Evolutionary conservation across 176 grass and related monocot species (phyloP).

Genomic region (Leersia perrieri): DNA sequence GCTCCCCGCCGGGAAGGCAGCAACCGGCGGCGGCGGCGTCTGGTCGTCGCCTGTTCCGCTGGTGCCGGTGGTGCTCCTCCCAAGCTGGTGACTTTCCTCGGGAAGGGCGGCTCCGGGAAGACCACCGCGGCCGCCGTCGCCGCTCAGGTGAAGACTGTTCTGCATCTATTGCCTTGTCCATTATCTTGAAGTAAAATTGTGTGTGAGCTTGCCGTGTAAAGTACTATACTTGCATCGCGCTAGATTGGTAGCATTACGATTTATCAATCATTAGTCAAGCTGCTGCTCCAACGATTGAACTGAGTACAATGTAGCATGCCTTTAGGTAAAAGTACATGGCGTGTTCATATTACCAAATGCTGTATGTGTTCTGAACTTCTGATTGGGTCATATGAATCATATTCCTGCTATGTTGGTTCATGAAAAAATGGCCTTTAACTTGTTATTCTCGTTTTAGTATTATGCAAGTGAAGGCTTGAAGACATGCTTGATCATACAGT

Average conservation of each 20-base stretch:
- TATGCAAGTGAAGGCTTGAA: constrained; percentile 81
- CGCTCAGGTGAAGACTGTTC: constrained; percentile 42
- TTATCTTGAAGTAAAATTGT: not conserved
- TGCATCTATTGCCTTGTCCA: not conserved
- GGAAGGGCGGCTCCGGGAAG: constrained; percentile 88
- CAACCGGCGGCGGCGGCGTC: not conserved
- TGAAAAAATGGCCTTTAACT: not conserved
- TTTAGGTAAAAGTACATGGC: not conserved
- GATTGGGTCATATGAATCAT: not conserved
- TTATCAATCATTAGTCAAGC: not conserved
- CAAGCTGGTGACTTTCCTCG: constrained; percentile 87
- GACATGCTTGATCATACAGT: constrained; percentile 79
- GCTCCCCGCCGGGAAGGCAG: constrained; percentile 12
- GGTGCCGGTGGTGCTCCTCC: constrained; percentile 36
- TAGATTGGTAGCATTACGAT: not conserved
- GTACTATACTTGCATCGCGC: too few species aligned
- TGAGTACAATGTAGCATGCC: not conserved
- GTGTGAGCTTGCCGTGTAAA: not conserved
- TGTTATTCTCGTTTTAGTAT: constrained; percentile 40
- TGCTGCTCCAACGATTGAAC: not conserved
- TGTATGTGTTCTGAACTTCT: not conserved
- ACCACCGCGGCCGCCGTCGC: constrained; percentile 79
- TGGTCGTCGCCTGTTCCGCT: constrained; percentile 33
- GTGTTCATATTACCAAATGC: not conserved
- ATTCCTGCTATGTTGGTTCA: not conserved